Conservation (phyloP, 352 stramenopile genomes). For the Phytopythium boreale region DNA sequence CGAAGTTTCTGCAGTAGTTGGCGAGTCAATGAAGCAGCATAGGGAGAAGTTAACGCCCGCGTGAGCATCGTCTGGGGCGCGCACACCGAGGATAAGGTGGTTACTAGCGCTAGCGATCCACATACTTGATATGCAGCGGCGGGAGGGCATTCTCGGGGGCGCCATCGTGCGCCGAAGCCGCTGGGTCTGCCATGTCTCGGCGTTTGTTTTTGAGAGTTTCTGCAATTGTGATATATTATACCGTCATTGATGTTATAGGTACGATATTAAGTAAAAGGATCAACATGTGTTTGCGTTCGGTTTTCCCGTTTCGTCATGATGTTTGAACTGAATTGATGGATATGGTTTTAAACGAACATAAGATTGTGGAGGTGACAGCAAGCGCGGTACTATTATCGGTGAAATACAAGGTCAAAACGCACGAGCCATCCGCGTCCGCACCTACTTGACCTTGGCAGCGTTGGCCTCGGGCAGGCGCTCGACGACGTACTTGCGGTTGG, state of each 20-base stretch:
- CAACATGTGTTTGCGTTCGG: background rate
- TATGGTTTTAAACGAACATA: background rate
- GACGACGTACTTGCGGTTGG: constrained; percentile 98
- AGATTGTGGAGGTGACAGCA: background rate
- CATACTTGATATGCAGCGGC: constrained; percentile 68
- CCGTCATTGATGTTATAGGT: background rate
- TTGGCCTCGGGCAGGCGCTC: constrained; percentile 98
- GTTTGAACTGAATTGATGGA: background rate
- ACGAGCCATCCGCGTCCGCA: background rate
- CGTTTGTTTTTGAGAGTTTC: background rate
- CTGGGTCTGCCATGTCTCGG: constrained; percentile 4
- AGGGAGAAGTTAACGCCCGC: background rate
- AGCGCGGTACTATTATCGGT: background rate
- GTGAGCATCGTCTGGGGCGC: background rate
- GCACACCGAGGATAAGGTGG: background rate
- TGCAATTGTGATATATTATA: background rate
- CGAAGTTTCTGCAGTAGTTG: constrained; percentile 50
- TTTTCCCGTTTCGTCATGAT: too few species aligned
- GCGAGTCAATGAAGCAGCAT: background rate
- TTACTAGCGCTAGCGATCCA: background rate
- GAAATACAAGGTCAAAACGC: background rate
- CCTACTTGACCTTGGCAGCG: constrained; percentile 85
- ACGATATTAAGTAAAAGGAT: background rate
- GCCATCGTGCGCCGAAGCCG: constrained; percentile 10
- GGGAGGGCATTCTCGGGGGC: constrained; percentile 13